phyloP scores from a whole-genome alignment of 2,329 filamentous ascomycete species.

The Colletotrichum orbiculare region DNA sequence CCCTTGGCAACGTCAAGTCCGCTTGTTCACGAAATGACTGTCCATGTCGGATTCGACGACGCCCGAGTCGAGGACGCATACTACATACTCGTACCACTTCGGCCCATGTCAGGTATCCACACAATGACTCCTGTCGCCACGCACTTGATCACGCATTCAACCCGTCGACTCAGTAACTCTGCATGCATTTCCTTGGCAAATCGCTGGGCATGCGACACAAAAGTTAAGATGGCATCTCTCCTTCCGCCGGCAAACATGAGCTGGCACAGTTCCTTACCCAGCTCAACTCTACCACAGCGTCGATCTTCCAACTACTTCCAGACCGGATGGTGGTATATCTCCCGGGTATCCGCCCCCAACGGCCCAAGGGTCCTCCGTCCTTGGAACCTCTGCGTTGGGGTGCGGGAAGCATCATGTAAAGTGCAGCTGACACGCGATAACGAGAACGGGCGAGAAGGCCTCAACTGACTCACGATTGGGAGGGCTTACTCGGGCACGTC shows the following conservation, averaged over 20 bases:
- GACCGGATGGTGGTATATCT: constrained; percentile 10
- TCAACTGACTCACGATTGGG: constrained; percentile 28
- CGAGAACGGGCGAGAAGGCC: constrained; percentile 9
- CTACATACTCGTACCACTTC: not conserved
- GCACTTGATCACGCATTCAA: not conserved
- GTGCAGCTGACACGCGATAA: constrained; percentile 18
- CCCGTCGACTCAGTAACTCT: constrained; percentile 5
- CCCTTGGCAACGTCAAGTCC: no score
- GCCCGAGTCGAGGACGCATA: not conserved
- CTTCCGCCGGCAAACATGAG: not conserved
- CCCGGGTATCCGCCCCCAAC: not conserved
- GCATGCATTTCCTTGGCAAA: constrained; percentile 16
- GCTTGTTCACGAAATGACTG: no score
- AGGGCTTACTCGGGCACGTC: constrained; percentile 9
- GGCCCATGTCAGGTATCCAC: not conserved
- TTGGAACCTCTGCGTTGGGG: constrained; percentile 7
- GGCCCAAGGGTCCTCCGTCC: not conserved
- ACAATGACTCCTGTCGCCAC: constrained; percentile 3
- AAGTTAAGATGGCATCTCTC: constrained; percentile 15
- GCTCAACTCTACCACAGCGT: not conserved
- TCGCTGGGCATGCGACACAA: constrained; percentile 9
- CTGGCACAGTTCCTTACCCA: not conserved
- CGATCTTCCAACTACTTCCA: not conserved
- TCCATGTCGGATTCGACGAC: not conserved
- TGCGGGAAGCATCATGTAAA: constrained; percentile 26